Conservation (phyloP, 164 flowering plant species). For the Stephania cephalantha region DNA sequence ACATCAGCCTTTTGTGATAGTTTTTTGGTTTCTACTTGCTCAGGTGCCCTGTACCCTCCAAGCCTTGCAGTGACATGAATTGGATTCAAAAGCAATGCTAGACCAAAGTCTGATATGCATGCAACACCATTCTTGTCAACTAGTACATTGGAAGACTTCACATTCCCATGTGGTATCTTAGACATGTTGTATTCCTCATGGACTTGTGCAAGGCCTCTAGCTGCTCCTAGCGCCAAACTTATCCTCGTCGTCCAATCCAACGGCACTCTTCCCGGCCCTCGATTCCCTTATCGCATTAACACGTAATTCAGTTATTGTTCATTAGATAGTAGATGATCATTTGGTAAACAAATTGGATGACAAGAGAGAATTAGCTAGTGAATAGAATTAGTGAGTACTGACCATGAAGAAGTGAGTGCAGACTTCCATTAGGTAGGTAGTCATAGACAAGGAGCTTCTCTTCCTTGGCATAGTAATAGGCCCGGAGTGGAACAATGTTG, state of each 20-base stretch:
- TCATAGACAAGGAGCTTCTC: conserved; percentile 96
- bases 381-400: no score
- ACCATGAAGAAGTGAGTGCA: conserved; percentile 90
- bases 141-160: conserved; percentile 79
- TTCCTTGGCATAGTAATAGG: conserved; percentile 89
- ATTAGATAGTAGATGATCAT: neutral
- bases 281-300: conserved; percentile 40
- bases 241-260: conserved; percentile 95
- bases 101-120: conserved; percentile 84
- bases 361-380: no score
- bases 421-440: conserved; percentile 88
- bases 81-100: conserved; percentile 71
- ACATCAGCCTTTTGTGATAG: conserved; percentile 86
- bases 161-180: conserved; percentile 83
- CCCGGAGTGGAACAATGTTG: conserved; percentile 66
- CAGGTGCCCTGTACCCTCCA: conserved; percentile 93
- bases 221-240: conserved; percentile 80
- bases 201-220: conserved; percentile 71
- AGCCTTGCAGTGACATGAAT: conserved; percentile 70
- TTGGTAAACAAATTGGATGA: no score
- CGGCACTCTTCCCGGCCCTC: conserved; percentile 92
- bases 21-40: conserved; percentile 57
- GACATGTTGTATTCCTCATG: conserved; percentile 61
- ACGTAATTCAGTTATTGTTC: neutral
- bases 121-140: conserved; percentile 87